These are phyloP conservation scores for Acacia acuminata DNA, from an alignment of 306 rosid species.

Conservation along the genomic window DNA sequence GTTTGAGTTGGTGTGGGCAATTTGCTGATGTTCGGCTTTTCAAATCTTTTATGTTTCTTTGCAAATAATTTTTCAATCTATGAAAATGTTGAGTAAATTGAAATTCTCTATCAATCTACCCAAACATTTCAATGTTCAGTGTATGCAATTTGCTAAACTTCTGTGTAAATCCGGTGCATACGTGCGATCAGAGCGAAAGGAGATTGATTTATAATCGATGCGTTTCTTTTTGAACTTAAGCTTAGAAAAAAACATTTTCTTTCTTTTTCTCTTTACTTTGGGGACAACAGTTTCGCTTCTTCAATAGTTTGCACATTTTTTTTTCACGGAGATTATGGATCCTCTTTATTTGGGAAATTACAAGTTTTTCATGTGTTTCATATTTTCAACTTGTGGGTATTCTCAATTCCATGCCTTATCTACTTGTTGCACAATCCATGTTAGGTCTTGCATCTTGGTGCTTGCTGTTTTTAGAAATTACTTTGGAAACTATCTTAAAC, in stretches of 20 bases:
- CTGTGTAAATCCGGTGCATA: neutral
- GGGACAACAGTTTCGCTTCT: too few relatives aligned
- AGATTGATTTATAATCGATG: neutral
- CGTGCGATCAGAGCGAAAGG: too few relatives aligned
- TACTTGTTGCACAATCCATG: neutral
- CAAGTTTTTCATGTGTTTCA: too few relatives aligned
- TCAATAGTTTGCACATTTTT: too few relatives aligned
- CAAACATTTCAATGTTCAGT: neutral
- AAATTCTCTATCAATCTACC: neutral
- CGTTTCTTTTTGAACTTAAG: too few relatives aligned
- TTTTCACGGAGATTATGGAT: neutral
- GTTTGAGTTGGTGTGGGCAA: neutral
- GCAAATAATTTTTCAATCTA: neutral
- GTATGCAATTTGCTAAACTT: neutral
- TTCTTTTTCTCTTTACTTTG: too few relatives aligned
- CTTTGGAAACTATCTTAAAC: neutral
- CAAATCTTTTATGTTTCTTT: neutral
- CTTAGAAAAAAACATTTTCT: too few relatives aligned
- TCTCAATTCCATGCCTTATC: too few relatives aligned
- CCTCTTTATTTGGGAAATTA: too few relatives aligned
- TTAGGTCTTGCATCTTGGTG: neutral
- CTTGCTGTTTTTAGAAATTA: neutral
- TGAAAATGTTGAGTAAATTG: neutral
- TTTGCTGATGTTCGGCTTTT: neutral
- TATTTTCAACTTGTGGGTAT: too few relatives aligned